Conservation (phyloP, 208 protist species). For the Crithidia expoeki region DNA sequence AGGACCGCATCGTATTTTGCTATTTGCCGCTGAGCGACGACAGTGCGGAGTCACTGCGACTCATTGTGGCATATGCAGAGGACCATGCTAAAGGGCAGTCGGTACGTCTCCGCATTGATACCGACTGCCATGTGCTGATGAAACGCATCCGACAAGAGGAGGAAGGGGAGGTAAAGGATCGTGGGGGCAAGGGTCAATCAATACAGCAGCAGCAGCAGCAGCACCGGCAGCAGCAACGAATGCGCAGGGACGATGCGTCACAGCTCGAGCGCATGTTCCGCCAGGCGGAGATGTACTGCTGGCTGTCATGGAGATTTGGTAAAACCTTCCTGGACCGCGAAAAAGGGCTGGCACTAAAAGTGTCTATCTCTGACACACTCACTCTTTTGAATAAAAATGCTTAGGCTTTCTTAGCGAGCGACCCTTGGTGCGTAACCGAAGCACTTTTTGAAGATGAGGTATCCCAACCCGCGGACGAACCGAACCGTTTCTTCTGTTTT, state of each 20-base stretch:
- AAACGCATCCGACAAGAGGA: no score
- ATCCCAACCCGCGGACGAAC: no score
- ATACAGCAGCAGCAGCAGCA: not conserved
- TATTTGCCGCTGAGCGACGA: conserved; percentile 74
- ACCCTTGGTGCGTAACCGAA: no score
- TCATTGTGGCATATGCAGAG: conserved; percentile 55
- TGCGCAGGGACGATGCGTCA: conserved; percentile 3
- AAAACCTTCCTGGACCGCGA: conserved; percentile 74
- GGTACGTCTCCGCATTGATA: conserved; percentile 56
- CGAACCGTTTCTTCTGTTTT: no score
- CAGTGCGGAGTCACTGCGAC: conserved; percentile 42
- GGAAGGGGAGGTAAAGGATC: no score
- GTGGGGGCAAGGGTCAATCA: no score
- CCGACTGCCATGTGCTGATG: conserved; percentile 25
- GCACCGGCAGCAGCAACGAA: not conserved
- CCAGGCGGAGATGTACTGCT: conserved; percentile 82
- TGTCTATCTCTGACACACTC: conserved; percentile 37
- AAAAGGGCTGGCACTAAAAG: conserved; percentile 48
- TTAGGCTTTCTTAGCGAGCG: not conserved
- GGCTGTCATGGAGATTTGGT: conserved; percentile 85
- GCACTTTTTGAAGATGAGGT: no score
- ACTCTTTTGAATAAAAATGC: conserved; percentile 9
- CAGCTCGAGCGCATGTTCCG: conserved; percentile 62
- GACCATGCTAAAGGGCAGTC: conserved; percentile 50
- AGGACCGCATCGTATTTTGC: conserved; percentile 78